Evolutionary conservation across 495 filamentous ascomycete genomes (phyloP).

Genomic region (Aspergillus avenaceus): DNA sequence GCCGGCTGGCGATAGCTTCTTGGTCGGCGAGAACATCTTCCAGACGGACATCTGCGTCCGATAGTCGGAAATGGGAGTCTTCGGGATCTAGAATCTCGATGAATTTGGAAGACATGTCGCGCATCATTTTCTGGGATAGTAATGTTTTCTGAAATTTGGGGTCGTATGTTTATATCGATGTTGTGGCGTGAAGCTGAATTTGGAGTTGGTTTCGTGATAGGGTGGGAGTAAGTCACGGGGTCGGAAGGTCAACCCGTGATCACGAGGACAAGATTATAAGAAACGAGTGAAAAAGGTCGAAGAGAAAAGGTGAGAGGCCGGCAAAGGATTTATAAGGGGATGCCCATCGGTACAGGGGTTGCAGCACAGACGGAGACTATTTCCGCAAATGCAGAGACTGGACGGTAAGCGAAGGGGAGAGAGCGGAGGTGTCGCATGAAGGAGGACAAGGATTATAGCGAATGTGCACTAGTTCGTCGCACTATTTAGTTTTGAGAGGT

Average conservation of each 20-base stretch:
- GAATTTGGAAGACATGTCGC: slow-evolving; percentile 42
- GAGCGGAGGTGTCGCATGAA: not conserved
- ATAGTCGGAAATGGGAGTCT: slow-evolving; percentile 28
- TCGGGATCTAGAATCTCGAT: slow-evolving; percentile 45
- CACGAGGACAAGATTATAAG: too few relatives aligned
- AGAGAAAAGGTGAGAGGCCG: not conserved
- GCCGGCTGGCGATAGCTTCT: slow-evolving; percentile 37
- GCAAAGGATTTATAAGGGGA: not conserved
- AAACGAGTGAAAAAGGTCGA: not conserved
- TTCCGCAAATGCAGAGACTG: not conserved
- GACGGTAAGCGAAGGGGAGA: not conserved
- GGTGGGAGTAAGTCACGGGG: not conserved
- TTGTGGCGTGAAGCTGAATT: not conserved
- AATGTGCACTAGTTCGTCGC: not conserved
- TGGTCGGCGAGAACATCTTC: slow-evolving; percentile 47
- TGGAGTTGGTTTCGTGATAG: not conserved
- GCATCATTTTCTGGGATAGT: slow-evolving; percentile 23
- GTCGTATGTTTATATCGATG: too few relatives aligned
- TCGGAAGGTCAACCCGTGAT: not conserved
- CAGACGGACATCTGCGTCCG: slow-evolving; percentile 43
- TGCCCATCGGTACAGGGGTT: not conserved
- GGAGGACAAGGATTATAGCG: not conserved
- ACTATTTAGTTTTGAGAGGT: not conserved
- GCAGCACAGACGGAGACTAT: not conserved
- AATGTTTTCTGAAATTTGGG: not conserved